phyloP scores from a whole-genome alignment of 495 filamentous ascomycete species.

The Barbatosphaeria neglecta region DNA sequence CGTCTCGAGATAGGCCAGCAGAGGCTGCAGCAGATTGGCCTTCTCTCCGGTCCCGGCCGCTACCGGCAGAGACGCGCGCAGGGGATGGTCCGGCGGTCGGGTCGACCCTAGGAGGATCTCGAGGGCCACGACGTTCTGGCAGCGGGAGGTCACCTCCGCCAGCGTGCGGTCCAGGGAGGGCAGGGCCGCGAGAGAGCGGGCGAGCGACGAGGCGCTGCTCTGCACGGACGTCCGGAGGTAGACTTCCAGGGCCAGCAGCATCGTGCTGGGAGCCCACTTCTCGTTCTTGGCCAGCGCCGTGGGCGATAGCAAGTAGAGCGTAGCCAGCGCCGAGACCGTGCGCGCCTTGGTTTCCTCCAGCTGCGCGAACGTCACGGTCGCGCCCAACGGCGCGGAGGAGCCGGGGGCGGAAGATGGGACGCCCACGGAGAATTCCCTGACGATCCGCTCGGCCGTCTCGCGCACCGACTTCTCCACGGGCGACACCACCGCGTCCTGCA shows the following conservation, averaged over 20 bases:
- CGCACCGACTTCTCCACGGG: slow-evolving; percentile 61
- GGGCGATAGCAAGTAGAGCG: slow-evolving; percentile 74
- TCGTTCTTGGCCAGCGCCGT: slow-evolving; percentile 32
- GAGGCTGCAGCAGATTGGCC: slow-evolving; percentile 56
- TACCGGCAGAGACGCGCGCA: slow-evolving; percentile 26
- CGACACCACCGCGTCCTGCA: slow-evolving; percentile 53
- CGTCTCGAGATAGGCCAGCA: slow-evolving; percentile 75
- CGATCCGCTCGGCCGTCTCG: slow-evolving; percentile 62
- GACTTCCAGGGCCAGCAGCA: slow-evolving; percentile 65
- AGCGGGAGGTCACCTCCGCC: slow-evolving; percentile 67
- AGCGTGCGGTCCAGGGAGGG: slow-evolving; percentile 76
- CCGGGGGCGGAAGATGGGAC: too few relatives aligned
- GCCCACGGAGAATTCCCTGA: slow-evolving; percentile 76
- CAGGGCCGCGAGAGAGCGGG: slow-evolving; percentile 63
- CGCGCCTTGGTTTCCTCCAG: slow-evolving; percentile 65
- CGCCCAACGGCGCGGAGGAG: too few relatives aligned
- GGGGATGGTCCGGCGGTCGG: slow-evolving; percentile 52
- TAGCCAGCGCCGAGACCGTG: slow-evolving; percentile 59
- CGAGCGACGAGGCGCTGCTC: slow-evolving; percentile 57
- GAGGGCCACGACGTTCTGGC: slow-evolving; percentile 80
- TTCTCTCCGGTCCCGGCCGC: slow-evolving; percentile 8
- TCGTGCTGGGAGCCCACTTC: slow-evolving; percentile 53
- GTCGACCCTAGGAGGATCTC: slow-evolving; percentile 64
- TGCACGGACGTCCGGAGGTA: slow-evolving; percentile 68
- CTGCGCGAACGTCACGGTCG: slow-evolving; percentile 58